Conservation (phyloP, 441 rosid species). For the Biscutella auriculata region DNA sequence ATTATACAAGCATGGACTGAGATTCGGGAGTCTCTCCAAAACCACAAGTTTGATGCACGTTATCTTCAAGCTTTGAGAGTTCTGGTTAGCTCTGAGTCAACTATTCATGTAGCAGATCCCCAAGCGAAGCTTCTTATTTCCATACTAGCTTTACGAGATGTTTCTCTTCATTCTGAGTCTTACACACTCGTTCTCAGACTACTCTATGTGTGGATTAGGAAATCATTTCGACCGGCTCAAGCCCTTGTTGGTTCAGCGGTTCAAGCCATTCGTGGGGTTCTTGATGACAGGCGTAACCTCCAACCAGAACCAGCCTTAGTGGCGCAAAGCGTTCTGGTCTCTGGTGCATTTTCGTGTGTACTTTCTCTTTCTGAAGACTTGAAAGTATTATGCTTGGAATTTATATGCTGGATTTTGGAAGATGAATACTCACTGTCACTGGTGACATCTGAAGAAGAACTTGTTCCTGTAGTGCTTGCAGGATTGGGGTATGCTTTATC, state of each 20-base stretch:
- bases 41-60: conserved; percentile 37
- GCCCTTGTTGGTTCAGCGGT: conserved; percentile 49
- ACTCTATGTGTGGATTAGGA: conserved; percentile 83
- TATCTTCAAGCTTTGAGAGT: conserved; percentile 55
- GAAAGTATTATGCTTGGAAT: conserved; percentile 44
- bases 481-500: conserved; percentile 76
- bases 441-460: conserved; percentile 22
- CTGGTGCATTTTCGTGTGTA: conserved; percentile 60
- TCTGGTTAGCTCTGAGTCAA: conserved; percentile 43
- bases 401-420: conserved; percentile 49
- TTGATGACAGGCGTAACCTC: conserved; percentile 23
- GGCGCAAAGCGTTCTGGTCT: conserved; percentile 50
- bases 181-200: conserved; percentile 50
- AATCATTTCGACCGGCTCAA: conserved; percentile 54
- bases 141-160: conserved; percentile 37
- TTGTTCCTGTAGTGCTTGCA: conserved; percentile 56
- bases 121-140: conserved; percentile 80
- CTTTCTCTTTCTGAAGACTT: conserved; percentile 40
- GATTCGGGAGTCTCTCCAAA: conserved; percentile 56
- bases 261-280: conserved; percentile 35
- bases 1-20: conserved; percentile 88
- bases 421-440: conserved; percentile 26
- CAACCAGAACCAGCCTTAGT: conserved; percentile 29
- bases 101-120: conserved; percentile 85
- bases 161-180: conserved; percentile 39